A percentile compares a stretch with the other conserved stretches of the same genome.
These are phyloP conservation scores for Phialocephala subalpina DNA, from an alignment of 2,329 filamentous ascomycete species.

Conservation along the genomic window DNA sequence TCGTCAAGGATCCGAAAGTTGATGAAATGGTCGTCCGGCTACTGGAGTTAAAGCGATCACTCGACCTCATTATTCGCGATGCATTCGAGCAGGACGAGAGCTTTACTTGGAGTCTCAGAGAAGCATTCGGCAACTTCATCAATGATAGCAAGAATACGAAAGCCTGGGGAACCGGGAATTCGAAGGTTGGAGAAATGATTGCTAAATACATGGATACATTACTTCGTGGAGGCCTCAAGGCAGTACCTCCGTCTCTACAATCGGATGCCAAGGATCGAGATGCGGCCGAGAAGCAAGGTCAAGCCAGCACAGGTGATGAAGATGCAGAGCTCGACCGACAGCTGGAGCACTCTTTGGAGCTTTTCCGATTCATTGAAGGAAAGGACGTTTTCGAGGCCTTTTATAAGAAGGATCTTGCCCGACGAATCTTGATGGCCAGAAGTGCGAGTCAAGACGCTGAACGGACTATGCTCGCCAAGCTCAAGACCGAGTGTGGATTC, in stretches of 20 bases:
- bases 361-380: slow-evolving; percentile 96
- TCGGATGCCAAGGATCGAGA: slow-evolving; percentile 66
- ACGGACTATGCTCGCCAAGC: slow-evolving; percentile 89
- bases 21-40: slow-evolving; percentile 88
- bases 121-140: slow-evolving; percentile 90
- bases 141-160: slow-evolving; percentile 81
- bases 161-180: slow-evolving; percentile 81
- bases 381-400: slow-evolving; percentile 99
- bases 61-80: slow-evolving; percentile 79
- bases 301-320: slow-evolving; percentile 79
- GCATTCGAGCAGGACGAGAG: slow-evolving; percentile 82
- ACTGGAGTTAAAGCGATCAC: slow-evolving; percentile 78
- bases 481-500: slow-evolving; percentile 92
- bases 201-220: slow-evolving; percentile 95
- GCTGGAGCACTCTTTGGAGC: slow-evolving; percentile 88
- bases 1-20: slow-evolving; percentile 82
- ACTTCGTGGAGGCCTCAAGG: slow-evolving; percentile 86
- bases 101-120: slow-evolving; percentile 80
- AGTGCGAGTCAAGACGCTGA: slow-evolving; percentile 96
- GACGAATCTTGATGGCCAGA: slow-evolving; percentile 87
- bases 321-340: slow-evolving; percentile 92
- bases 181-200: slow-evolving; percentile 98
- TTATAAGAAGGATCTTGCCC: slow-evolving; percentile 96
- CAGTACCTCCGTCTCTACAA: slow-evolving; percentile 74
- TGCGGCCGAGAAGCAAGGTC: slow-evolving; percentile 66